These are phyloP conservation scores for Hypseocharis bilobata DNA, from an alignment of 441 rosid species.

Conservation along the genomic window DNA sequence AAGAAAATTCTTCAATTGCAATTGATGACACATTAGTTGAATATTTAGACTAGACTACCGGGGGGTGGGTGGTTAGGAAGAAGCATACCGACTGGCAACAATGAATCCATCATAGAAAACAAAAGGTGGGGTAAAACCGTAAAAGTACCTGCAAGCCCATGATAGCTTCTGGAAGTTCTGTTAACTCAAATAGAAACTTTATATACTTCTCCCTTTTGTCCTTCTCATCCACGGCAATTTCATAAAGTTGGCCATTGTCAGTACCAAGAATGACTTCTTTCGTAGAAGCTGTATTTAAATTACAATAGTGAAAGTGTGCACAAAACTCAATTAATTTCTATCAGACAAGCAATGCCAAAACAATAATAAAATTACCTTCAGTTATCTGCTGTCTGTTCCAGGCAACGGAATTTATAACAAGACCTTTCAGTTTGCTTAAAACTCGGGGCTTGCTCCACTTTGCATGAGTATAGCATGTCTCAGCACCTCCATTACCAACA, in stretches of 20 bases:
- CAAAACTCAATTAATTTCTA: conserved; percentile 4
- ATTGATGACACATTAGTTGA: background rate
- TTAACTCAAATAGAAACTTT: conserved; percentile 65
- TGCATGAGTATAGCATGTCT: conserved; percentile 80
- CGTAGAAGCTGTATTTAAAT: conserved; percentile 54
- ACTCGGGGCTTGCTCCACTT: conserved; percentile 91
- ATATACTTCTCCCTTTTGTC: conserved; percentile 90
- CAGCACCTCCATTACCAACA: conserved; percentile 73
- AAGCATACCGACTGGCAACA: conserved; percentile 13
- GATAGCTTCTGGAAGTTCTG: conserved; percentile 89
- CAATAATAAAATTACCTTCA: conserved; percentile 48
- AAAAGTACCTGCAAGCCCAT: conserved; percentile 78
- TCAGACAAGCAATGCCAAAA: background rate
- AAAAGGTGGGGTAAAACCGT: background rate
- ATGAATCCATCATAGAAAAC: conserved; percentile 8
- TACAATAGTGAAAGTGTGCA: conserved; percentile 14
- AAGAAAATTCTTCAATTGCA: too few species aligned
- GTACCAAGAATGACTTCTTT: conserved; percentile 88
- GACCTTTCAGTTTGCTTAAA: conserved; percentile 66
- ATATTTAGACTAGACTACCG: background rate
- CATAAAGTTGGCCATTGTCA: conserved; percentile 81
- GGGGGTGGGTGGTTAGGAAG: conserved; percentile 3
- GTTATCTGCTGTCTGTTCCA: conserved; percentile 95
- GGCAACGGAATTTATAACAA: conserved; percentile 76
- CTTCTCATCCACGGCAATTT: conserved; percentile 91